phyloP scores from a whole-genome alignment of 768 basidiomycete genomes.

The Mrakia blollopis region DNA sequence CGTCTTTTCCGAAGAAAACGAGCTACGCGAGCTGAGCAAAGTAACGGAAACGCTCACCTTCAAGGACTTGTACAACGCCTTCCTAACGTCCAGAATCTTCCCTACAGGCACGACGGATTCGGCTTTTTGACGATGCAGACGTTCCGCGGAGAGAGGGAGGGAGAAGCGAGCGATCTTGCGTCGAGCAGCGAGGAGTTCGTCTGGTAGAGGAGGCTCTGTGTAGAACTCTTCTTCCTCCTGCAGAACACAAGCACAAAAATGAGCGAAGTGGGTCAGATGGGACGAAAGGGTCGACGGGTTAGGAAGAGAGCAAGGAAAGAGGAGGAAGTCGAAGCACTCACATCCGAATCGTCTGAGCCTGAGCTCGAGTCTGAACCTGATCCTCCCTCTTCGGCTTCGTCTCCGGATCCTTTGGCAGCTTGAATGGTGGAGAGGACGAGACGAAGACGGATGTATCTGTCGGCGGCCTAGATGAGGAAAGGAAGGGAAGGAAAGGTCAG shows the following conservation, averaged over 20 bases:
- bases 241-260: background rate
- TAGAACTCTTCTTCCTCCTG: constrained; percentile 89
- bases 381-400: constrained; percentile 57
- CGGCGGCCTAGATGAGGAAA: constrained; percentile 69
- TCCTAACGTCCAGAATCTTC: constrained; percentile 84
- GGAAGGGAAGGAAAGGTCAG: background rate
- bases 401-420: constrained; percentile 67
- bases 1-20: constrained; percentile 38
- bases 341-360: constrained; percentile 65
- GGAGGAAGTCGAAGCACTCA: constrained; percentile 42
- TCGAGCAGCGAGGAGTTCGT: constrained; percentile 79
- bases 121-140: constrained; percentile 67
- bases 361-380: constrained; percentile 46
- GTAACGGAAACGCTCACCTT: constrained; percentile 57
- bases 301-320: background rate
- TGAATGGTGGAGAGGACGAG: constrained; percentile 92
- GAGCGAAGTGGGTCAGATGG: too few species aligned
- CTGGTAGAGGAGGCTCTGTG: constrained; percentile 64
- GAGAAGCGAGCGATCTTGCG: constrained; percentile 87
- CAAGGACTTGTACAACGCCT: constrained; percentile 80
- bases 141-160: constrained; percentile 47
- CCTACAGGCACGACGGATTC: constrained; percentile 82
- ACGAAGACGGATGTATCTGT: constrained; percentile 89
- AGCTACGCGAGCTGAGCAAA: too few species aligned
- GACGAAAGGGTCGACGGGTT: too few species aligned